Base-by-base conservation (phyloP, 176 grass and related monocot species). In the Secale cereale region DNA sequence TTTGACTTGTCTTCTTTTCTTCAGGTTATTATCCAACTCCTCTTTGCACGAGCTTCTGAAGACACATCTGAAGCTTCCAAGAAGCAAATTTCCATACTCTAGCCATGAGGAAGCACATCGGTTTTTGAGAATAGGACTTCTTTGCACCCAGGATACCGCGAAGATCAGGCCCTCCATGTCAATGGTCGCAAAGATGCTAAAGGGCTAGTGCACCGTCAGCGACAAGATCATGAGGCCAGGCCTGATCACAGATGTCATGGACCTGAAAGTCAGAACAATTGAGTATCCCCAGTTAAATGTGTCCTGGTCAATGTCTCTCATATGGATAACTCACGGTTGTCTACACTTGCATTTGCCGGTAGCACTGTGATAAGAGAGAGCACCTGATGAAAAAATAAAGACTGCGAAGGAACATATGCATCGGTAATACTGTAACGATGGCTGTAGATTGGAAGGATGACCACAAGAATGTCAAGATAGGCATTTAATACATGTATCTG, bases 201-300 rank as follows among this genome's bases (percentile, higher is more conserved):
- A 72, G 8, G 89, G 91, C 2, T 71, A 90, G 35, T 86, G 56
- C 36, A 19, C 72, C 10, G 60, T 88, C 29, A 26, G 68, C 12
- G 82, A 77, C 66, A 70, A 76, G 87, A 93, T 98, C 84, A 91
- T 45, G 67, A 95, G 92, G 81, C 91, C 95, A 3, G 89, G 92
- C 59, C 65, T 98, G 46, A 94, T 98, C 81, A 82, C 95, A 73
- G 92, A 98, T 17, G 88, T 95, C 68, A 98, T 91, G 91, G 91
- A 95, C 54, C 89, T 95, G 7, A 93, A 95, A 90, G 50, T 93
- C 17, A 87, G 88, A 72, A 59, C 72, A 28, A 19, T 56, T 7
- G 89, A 86, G 26, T 78, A 86, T 0, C 2, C 40, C 32, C 68
- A 81, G 59, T 48, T 26, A 8, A 87, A 36, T 62, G 9, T 48